Evolutionary conservation across 805 yeast species (phyloP).

Genomic region (Groenewaldozyma tartarivorans): DNA sequence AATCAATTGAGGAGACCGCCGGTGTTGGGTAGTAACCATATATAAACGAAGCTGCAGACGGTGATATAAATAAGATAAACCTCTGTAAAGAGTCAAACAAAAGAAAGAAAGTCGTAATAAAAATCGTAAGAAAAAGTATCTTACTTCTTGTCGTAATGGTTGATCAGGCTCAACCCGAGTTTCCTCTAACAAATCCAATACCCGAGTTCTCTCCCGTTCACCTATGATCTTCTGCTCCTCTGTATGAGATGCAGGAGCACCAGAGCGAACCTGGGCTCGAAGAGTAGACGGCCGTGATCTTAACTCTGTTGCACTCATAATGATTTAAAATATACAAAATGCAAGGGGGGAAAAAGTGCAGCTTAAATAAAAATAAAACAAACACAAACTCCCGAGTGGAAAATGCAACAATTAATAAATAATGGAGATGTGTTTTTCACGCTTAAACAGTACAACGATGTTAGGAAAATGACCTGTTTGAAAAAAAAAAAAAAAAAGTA

Average conservation of each 20-base stretch:
- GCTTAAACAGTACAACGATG: too few relatives aligned
- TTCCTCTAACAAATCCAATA: background rate
- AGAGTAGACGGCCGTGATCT: background rate
- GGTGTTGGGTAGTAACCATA: slow-evolving; percentile 18
- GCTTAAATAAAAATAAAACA: too few relatives aligned
- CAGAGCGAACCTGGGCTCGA: background rate
- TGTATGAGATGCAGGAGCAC: background rate
- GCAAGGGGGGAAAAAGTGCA: too few relatives aligned
- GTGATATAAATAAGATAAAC: slow-evolving; percentile 12
- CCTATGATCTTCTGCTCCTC: background rate
- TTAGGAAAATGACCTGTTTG: too few relatives aligned
- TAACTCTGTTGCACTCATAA: too few relatives aligned
- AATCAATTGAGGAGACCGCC: slow-evolving; percentile 58
- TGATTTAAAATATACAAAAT: too few relatives aligned
- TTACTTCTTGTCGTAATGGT: background rate
- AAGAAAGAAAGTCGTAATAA: slow-evolving; percentile 12
- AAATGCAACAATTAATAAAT: too few relatives aligned
- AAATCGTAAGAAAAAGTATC: slow-evolving; percentile 11
- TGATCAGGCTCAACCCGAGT: background rate
- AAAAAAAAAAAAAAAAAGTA: too few relatives aligned
- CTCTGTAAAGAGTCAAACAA: slow-evolving; percentile 6
- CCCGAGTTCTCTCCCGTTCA: background rate
- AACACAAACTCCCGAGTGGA: too few relatives aligned
- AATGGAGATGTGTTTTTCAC: too few relatives aligned
- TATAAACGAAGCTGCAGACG: slow-evolving; percentile 10